Conservation (phyloP, 768 basidiomycete species). For the Mycena chlorophos region DNA sequence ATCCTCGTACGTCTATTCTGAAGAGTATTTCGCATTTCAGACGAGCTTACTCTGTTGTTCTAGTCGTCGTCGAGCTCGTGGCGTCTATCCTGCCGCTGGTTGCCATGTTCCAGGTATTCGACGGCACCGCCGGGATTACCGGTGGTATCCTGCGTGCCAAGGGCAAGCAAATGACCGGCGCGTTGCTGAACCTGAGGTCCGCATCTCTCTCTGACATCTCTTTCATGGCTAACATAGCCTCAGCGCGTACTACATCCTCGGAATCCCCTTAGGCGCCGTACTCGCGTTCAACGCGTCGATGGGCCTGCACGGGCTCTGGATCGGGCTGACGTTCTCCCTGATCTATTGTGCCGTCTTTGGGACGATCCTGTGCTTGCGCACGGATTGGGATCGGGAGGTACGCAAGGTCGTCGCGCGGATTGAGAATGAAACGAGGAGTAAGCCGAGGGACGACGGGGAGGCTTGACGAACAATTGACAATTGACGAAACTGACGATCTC, state of each 20-base stretch:
- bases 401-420: constrained; percentile 57
- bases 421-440: constrained; percentile 41
- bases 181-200: constrained; percentile 75
- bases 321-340: constrained; percentile 72
- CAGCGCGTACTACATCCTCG: constrained; percentile 78
- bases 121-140: constrained; percentile 67
- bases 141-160: constrained; percentile 80
- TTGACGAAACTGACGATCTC: too few relatives aligned
- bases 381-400: constrained; percentile 74
- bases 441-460: constrained; percentile 6
- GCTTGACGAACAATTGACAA: constrained; percentile 1
- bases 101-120: constrained; percentile 82
- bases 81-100: constrained; percentile 75
- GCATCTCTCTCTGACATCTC: constrained; percentile 8
- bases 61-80: constrained; percentile 60
- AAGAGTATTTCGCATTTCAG: neutral
- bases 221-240: neutral
- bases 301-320: constrained; percentile 78
- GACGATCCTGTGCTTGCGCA: constrained; percentile 50
- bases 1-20: constrained; percentile 45
- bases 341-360: constrained; percentile 57
- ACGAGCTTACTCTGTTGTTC: neutral
- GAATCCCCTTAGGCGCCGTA: constrained; percentile 81
- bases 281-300: constrained; percentile 63
- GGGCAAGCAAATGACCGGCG: constrained; percentile 80